Conservation (phyloP, 1,284 basidiomycete genomes). For the Neonothopanus nambi region DNA sequence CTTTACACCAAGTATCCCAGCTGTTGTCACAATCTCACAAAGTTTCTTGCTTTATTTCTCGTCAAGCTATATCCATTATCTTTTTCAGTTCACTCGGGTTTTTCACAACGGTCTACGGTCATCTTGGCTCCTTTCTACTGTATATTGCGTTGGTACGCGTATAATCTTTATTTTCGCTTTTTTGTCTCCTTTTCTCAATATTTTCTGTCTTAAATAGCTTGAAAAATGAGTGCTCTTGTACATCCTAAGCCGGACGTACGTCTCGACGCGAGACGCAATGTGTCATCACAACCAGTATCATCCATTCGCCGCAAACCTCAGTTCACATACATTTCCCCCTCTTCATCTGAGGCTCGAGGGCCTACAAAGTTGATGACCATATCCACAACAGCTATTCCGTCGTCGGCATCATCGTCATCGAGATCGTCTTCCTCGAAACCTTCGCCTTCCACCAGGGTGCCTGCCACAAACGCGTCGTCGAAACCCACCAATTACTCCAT, state of each 20-base stretch:
- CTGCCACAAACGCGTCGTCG: conserved; percentile 27
- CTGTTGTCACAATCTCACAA: too few species aligned
- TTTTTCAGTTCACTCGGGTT: too few species aligned
- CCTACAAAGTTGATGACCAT: conserved; percentile 10
- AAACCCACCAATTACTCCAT: conserved; percentile 14
- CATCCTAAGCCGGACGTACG: background rate
- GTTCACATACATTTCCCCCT: conserved; percentile 53
- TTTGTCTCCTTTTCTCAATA: background rate
- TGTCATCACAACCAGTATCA: background rate
- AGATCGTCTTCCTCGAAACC: conserved; percentile 16
- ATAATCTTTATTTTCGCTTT: background rate
- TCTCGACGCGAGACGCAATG: background rate
- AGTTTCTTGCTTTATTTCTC: too few species aligned
- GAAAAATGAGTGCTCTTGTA: conserved; percentile 1
- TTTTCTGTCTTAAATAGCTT: background rate
- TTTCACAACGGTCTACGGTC: too few species aligned
- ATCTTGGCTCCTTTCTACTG: too few species aligned
- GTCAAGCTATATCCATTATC: too few species aligned
- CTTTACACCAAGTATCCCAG: too few species aligned
- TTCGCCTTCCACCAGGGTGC: conserved; percentile 19
- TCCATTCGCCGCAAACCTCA: conserved; percentile 47
- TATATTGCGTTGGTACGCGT: conserved; percentile 3
- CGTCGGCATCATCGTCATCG: conserved; percentile 16
- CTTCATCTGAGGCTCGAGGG: conserved; percentile 26
- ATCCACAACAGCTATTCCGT: background rate